Evolutionary conservation across 208 protist genomes (phyloP).

Genomic region (Acanthamoeba lenticulata): DNA sequence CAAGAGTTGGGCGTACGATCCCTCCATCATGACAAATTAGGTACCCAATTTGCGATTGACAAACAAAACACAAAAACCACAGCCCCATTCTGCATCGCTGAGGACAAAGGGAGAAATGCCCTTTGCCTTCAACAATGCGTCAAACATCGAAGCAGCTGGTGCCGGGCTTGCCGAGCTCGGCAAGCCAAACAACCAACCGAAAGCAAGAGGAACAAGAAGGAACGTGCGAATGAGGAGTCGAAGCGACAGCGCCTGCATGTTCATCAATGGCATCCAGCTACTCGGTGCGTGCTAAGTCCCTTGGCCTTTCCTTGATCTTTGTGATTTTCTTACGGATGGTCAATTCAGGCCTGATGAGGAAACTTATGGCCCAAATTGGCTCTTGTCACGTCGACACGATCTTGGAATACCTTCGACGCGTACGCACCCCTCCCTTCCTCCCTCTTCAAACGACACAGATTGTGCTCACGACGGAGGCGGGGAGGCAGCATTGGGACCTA

Average conservation of each 20-base stretch:
- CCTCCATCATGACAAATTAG: neutral
- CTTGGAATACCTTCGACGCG: neutral
- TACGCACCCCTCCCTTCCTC: neutral
- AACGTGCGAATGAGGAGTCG: neutral
- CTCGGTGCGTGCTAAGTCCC: neutral
- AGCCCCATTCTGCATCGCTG: neutral
- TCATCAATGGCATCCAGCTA: slow-evolving; percentile 5
- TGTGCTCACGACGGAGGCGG: no score
- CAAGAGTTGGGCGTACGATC: neutral
- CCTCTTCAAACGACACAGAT: neutral
- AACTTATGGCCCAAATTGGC: neutral
- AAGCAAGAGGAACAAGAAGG: neutral
- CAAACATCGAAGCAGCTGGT: neutral
- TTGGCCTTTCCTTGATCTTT: neutral
- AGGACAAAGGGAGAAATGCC: neutral
- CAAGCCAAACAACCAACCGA: neutral
- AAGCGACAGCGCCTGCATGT: slow-evolving; percentile 38
- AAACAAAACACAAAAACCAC: neutral
- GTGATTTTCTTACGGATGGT: neutral
- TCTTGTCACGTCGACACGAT: slow-evolving; percentile 30
- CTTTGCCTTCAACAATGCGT: neutral
- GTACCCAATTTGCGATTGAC: no score
- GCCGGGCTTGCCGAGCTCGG: neutral
- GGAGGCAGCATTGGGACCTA: slow-evolving; percentile 27
- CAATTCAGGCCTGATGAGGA: slow-evolving; percentile 3